phyloP scores from a whole-genome alignment of 441 rosid species.

The Geranium incanum region DNA sequence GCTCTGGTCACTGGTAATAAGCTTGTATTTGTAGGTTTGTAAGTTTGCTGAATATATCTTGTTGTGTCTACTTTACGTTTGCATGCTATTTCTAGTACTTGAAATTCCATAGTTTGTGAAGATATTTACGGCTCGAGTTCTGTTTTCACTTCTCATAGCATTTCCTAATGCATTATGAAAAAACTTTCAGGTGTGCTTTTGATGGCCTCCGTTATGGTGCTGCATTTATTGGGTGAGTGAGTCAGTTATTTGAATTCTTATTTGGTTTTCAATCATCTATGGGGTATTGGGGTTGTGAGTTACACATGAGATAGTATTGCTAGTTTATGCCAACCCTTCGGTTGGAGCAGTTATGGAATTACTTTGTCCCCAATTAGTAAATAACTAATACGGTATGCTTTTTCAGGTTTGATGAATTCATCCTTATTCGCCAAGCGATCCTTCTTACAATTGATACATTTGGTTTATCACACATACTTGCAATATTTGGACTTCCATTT shows the following conservation, averaged over 20 bases:
- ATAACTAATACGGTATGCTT: slow-evolving; percentile 15
- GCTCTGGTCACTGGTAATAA: slow-evolving; percentile 88
- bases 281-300: slow-evolving; percentile 1
- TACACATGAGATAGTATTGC: background rate
- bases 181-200: slow-evolving; percentile 73
- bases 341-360: slow-evolving; percentile 3
- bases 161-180: slow-evolving; percentile 10
- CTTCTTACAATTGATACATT: slow-evolving; percentile 81
- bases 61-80: background rate
- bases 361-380: slow-evolving; percentile 1
- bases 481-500: slow-evolving; percentile 74
- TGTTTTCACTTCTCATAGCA: slow-evolving; percentile 5
- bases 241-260: slow-evolving; percentile 21
- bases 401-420: slow-evolving; percentile 86
- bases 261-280: slow-evolving; percentile 8
- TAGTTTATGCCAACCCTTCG: background rate
- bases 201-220: slow-evolving; percentile 98
- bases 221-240: slow-evolving; percentile 95
- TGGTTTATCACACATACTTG: slow-evolving; percentile 80
- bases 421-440: slow-evolving; percentile 76
- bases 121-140: background rate
- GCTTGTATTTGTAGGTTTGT: slow-evolving; percentile 7
- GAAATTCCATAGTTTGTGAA: background rate
- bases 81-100: background rate
- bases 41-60: background rate